phyloP scores from a whole-genome alignment of 2,329 filamentous ascomycete species.

The Trichoderma endophyticum region DNA sequence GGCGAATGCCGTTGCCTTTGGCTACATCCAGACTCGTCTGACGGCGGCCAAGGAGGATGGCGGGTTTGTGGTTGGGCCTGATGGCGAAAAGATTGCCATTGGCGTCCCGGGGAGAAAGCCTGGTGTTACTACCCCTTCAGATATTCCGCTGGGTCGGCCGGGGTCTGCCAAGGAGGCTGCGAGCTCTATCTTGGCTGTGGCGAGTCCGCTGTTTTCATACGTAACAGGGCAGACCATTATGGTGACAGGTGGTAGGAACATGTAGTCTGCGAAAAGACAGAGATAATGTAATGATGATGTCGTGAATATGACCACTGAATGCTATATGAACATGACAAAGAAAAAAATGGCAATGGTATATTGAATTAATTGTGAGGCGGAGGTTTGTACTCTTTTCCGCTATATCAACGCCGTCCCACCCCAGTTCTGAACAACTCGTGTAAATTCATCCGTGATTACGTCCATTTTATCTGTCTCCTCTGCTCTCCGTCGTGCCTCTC shows the following conservation, averaged over 20 bases:
- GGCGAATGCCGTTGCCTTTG: constrained; percentile 81
- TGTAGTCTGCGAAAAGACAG: constrained; percentile 36
- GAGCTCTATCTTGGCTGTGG: constrained; percentile 70
- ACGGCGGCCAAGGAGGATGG: constrained; percentile 83
- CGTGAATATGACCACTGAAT: neutral
- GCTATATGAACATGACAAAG: neutral
- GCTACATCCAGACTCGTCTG: constrained; percentile 73
- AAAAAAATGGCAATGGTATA: constrained; percentile 14
- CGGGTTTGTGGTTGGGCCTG: constrained; percentile 71
- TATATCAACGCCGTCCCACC: constrained; percentile 26
- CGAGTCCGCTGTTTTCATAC: constrained; percentile 79
- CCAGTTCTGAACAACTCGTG: constrained; percentile 1
- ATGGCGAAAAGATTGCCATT: constrained; percentile 70
- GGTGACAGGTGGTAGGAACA: constrained; percentile 73
- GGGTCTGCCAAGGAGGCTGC: constrained; percentile 80
- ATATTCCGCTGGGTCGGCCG: constrained; percentile 75
- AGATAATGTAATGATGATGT: neutral
- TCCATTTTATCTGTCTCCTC: constrained; percentile 20
- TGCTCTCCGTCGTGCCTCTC: neutral
- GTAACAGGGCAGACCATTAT: constrained; percentile 84
- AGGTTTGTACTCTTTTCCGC: constrained; percentile 22
- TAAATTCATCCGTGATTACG: constrained; percentile 17
- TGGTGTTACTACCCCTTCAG: constrained; percentile 47
- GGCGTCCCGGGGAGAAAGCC: constrained; percentile 62
- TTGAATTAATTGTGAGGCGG: constrained; percentile 4